Evolutionary conservation across 345 rosid species (phyloP).

Genomic region (Hirschfeldia incana): DNA sequence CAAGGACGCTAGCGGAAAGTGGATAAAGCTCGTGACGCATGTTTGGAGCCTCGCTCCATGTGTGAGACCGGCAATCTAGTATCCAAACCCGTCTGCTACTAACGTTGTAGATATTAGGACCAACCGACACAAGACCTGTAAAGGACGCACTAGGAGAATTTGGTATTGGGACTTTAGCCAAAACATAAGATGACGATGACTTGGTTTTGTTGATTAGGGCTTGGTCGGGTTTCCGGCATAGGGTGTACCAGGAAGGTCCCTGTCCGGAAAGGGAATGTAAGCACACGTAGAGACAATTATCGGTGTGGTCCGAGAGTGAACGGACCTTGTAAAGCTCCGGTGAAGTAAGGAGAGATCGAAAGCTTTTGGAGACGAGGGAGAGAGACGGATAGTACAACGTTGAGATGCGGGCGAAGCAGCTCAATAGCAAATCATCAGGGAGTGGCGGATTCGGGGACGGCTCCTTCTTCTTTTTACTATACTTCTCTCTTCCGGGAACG

Average conservation of each 20-base stretch:
- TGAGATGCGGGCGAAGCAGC: background rate
- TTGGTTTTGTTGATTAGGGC: background rate
- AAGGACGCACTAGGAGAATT: slow-evolving; percentile 32
- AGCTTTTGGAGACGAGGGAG: background rate
- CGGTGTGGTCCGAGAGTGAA: background rate
- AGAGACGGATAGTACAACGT: background rate
- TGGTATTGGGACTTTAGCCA: background rate
- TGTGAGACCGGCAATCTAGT: slow-evolving; percentile 47
- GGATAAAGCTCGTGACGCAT: background rate
- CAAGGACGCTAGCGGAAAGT: background rate
- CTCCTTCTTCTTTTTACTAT: no score
- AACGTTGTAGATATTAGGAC: slow-evolving; percentile 50
- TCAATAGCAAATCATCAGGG: background rate
- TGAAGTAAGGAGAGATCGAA: background rate
- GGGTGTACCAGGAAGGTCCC: background rate
- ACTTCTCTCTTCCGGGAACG: no score
- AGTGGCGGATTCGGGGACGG: background rate
- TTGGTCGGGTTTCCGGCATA: background rate
- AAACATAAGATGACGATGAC: background rate
- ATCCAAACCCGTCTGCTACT: slow-evolving; percentile 49
- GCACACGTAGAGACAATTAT: background rate
- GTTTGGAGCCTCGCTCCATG: background rate
- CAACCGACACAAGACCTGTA: slow-evolving; percentile 51
- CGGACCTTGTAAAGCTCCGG: slow-evolving; percentile 8
- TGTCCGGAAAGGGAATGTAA: background rate